Percentiles rank a stretch among this genome's conserved stretches.
Conservation (phyloP, 2,329 filamentous ascomycete genomes). For the Clonostachys chloroleuca region DNA sequence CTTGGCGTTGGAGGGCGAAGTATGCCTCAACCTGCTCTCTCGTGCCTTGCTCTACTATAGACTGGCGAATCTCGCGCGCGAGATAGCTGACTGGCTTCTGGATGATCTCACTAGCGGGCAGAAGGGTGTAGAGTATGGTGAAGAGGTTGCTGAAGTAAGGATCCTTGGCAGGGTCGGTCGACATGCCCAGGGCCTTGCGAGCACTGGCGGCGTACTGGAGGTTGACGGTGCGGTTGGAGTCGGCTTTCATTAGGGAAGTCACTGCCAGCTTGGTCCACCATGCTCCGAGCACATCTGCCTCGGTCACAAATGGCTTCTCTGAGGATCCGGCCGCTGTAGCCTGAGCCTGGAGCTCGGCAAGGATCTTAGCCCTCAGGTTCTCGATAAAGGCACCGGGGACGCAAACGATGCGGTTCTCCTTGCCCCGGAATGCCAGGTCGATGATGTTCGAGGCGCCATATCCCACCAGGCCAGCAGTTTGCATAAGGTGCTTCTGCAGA, state of each 20-base stretch:
- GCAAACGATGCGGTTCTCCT: slow-evolving; percentile 26
- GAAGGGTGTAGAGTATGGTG: slow-evolving; percentile 9
- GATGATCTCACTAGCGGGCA: slow-evolving; percentile 13
- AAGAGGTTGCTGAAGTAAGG: slow-evolving; percentile 16
- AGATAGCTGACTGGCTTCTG: slow-evolving; percentile 19
- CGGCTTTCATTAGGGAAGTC: slow-evolving; percentile 9
- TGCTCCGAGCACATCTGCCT: slow-evolving; percentile 28
- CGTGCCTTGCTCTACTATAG: slow-evolving; percentile 22
- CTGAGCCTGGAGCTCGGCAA: slow-evolving; percentile 12
- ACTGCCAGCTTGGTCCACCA: slow-evolving; percentile 24
- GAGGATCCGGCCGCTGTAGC: slow-evolving; percentile 1
- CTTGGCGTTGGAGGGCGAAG: slow-evolving; percentile 6
- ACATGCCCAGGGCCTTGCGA: background rate
- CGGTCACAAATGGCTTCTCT: slow-evolving; percentile 21
- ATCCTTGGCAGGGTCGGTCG: background rate
- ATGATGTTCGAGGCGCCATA: slow-evolving; percentile 17
- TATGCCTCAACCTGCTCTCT: slow-evolving; percentile 26
- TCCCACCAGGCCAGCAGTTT: slow-evolving; percentile 7
- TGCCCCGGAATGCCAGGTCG: slow-evolving; percentile 11
- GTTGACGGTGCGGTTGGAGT: slow-evolving; percentile 15
- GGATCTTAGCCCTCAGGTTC: slow-evolving; percentile 14
- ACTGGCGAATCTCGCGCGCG: slow-evolving; percentile 15
- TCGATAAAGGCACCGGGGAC: slow-evolving; percentile 18
- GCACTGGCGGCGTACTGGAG: slow-evolving; percentile 17
- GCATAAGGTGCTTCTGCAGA: slow-evolving; percentile 10